phyloP scores from a whole-genome alignment of 208 protist genomes.

The Wallacemonas collosoma region DNA sequence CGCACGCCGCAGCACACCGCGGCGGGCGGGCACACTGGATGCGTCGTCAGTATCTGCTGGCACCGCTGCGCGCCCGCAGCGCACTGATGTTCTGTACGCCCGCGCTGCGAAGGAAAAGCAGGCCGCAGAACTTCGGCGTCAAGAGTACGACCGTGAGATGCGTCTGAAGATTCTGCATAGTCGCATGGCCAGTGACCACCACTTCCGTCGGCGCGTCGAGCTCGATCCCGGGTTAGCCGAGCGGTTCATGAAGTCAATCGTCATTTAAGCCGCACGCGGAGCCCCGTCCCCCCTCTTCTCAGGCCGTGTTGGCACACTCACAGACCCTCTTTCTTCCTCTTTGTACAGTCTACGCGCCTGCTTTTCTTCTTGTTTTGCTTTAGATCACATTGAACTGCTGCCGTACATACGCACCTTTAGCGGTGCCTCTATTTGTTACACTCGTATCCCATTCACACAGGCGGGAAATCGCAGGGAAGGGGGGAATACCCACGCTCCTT shows the following conservation, averaged over 20 bases:
- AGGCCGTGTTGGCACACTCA: neutral
- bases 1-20: neutral
- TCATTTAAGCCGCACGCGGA: slow-evolving; percentile 31
- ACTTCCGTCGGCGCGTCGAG: slow-evolving; percentile 87
- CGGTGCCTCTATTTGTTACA: no score
- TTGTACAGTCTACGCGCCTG: neutral
- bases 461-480: no score
- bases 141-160: slow-evolving; percentile 39
- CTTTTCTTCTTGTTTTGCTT: slow-evolving; percentile 3
- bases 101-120: slow-evolving; percentile 30
- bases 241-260: slow-evolving; percentile 82
- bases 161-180: slow-evolving; percentile 59
- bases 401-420: no score
- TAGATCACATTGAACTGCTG: neutral
- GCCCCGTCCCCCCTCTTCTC: no score
- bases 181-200: slow-evolving; percentile 74
- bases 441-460: no score
- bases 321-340: neutral
- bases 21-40: no score
- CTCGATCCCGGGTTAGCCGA: slow-evolving; percentile 77
- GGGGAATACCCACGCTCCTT: no score
- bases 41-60: neutral
- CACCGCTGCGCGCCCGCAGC: slow-evolving; percentile 2
- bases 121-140: slow-evolving; percentile 25
- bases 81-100: slow-evolving; percentile 55